Conservation (phyloP, 2,329 filamentous ascomycete genomes). For the Meredithiella fracta region DNA sequence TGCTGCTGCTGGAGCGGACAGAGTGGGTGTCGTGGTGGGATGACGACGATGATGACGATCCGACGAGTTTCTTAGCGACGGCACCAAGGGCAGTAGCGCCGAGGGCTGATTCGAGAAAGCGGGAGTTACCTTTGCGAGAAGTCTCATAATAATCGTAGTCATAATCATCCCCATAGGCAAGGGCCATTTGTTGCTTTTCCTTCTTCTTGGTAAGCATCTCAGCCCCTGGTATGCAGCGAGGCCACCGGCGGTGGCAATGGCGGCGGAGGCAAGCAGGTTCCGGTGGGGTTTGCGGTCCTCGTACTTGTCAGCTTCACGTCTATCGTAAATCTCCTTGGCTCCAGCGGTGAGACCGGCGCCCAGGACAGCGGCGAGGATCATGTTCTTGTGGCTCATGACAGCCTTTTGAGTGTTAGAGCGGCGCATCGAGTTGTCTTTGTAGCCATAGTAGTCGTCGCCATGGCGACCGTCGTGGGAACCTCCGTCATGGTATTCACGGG, state of each 20-base stretch:
- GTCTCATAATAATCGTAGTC: slow-evolving; percentile 37
- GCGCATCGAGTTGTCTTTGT: slow-evolving; percentile 33
- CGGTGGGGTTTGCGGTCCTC: slow-evolving; percentile 32
- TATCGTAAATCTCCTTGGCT: slow-evolving; percentile 50
- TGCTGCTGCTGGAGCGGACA: slow-evolving; percentile 23
- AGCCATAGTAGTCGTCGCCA: slow-evolving; percentile 23
- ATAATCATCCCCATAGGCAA: slow-evolving; percentile 38
- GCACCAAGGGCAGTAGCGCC: slow-evolving; percentile 45
- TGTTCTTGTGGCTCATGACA: slow-evolving; percentile 44
- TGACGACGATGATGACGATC: slow-evolving; percentile 22
- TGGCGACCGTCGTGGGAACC: slow-evolving; percentile 18
- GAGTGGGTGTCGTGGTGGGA: neutral
- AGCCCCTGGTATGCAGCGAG: slow-evolving; percentile 48
- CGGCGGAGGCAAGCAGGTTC: slow-evolving; percentile 42
- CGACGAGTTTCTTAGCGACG: slow-evolving; percentile 43
- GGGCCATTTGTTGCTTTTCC: slow-evolving; percentile 37
- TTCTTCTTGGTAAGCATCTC: slow-evolving; percentile 46
- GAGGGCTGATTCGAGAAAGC: slow-evolving; percentile 46
- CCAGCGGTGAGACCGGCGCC: slow-evolving; percentile 48
- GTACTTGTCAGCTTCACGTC: slow-evolving; percentile 38
- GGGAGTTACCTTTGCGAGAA: slow-evolving; percentile 45
- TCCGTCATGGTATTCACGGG: slow-evolving; percentile 31
- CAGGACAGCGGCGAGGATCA: slow-evolving; percentile 48
- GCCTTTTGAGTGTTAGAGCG: slow-evolving; percentile 35
- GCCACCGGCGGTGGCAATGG: slow-evolving; percentile 46